A percentile compares a stretch with the other conserved stretches of the same genome.
Evolutionary conservation across 768 basidiomycete species (phyloP).

Genomic region (Mycena venus): DNA sequence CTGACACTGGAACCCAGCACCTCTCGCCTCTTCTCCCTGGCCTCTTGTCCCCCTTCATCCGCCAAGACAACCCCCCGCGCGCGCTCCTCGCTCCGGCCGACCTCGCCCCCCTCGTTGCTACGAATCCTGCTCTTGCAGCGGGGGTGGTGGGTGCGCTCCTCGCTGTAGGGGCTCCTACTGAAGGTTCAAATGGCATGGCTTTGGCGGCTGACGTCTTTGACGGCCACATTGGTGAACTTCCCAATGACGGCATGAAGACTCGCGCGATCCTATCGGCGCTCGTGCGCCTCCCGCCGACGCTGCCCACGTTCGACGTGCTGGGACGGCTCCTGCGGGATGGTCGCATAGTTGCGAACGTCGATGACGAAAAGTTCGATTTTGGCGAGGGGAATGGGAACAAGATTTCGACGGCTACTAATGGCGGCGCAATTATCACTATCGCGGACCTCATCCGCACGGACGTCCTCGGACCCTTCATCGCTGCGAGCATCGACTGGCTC

Average conservation of each 20-base stretch:
- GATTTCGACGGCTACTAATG: neutral
- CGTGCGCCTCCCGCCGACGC: conserved; percentile 75
- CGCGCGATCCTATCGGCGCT: conserved; percentile 48
- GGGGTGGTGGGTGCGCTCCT: conserved; percentile 59
- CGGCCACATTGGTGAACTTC: neutral
- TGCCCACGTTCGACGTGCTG: conserved; percentile 81
- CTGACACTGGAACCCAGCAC: conserved; percentile 49
- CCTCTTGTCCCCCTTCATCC: conserved; percentile 35
- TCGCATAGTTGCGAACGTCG: neutral
- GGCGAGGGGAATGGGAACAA: neutral
- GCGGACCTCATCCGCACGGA: conserved; percentile 76
- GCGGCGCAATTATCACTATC: conserved; percentile 63
- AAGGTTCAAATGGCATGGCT: neutral
- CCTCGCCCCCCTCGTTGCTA: conserved; percentile 72
- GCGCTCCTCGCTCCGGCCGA: conserved; percentile 73
- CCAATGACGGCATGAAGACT: neutral
- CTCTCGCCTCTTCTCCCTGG: conserved; percentile 65
- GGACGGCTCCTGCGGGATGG: conserved; percentile 75
- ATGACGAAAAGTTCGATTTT: neutral
- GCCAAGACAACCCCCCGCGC: neutral
- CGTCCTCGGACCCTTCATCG: conserved; percentile 78
- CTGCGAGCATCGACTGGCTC: conserved; percentile 77
- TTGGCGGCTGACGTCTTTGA: neutral
- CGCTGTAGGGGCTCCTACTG: neutral
- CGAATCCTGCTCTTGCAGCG: conserved; percentile 79